Percentiles rank a stretch among this genome's conserved stretches.
These are phyloP conservation scores for Raphanus sativus DNA, from an alignment of 345 rosid species.

Conservation along the genomic window DNA sequence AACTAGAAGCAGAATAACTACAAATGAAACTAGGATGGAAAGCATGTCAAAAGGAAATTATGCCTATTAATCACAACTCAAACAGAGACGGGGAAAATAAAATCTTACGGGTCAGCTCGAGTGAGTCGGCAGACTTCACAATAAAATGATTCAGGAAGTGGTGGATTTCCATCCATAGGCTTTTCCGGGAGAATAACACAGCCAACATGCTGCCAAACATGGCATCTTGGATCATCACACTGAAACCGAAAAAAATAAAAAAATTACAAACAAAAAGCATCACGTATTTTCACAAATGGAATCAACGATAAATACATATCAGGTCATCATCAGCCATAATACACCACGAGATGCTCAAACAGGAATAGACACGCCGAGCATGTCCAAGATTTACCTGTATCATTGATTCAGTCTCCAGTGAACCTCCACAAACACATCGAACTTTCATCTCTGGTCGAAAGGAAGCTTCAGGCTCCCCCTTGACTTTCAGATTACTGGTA, in stretches of 20 bases:
- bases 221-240: conserved; percentile 86
- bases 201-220: conserved; percentile 74
- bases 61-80: conserved; percentile 3
- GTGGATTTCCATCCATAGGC: conserved; percentile 63
- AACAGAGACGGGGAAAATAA: not conserved
- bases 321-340: too few species aligned
- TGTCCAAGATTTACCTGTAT: conserved; percentile 50
- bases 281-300: not conserved
- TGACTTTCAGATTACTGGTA: conserved; percentile 59
- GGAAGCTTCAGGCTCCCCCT: conserved; percentile 64
- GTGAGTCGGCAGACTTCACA: conserved; percentile 90
- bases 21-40: not conserved
- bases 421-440: conserved; percentile 89
- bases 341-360: conserved; percentile 13
- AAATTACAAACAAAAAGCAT: not conserved
- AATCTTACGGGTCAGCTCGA: conserved; percentile 97
- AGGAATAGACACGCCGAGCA: not conserved
- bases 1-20: not conserved
- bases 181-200: conserved; percentile 85
- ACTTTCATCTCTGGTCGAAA: conserved; percentile 59
- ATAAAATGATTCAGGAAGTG: conserved; percentile 68
- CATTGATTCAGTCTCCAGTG: conserved; percentile 68
- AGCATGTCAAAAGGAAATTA: not conserved
- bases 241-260: conserved; percentile 27
- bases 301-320: not conserved